Percentiles rank a stretch among this genome's conserved stretches.
phyloP scores from a whole-genome alignment of 2,329 filamentous ascomycete genomes.

The Aureobasidium leucospermi region DNA sequence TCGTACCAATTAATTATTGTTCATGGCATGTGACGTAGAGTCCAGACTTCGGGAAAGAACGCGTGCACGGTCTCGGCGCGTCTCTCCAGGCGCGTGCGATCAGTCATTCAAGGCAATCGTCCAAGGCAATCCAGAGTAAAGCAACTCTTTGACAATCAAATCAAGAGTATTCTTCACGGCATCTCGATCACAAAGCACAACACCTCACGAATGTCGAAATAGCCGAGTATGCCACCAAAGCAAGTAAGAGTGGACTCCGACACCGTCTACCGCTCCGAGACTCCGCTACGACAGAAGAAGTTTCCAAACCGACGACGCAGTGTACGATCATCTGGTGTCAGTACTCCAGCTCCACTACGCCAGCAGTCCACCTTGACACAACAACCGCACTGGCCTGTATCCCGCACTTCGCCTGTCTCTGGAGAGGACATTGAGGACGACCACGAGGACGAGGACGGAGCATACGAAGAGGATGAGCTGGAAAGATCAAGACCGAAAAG shows the following conservation, averaged over 20 bases:
- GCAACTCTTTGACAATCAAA: background rate
- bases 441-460: background rate
- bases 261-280: slow-evolving; percentile 6
- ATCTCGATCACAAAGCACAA: background rate
- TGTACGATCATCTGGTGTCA: background rate
- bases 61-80: background rate
- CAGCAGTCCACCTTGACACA: slow-evolving; percentile 12
- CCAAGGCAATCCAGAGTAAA: background rate
- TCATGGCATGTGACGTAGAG: background rate
- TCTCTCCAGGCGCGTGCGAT: background rate
- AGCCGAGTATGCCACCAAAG: slow-evolving; percentile 1
- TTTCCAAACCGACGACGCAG: slow-evolving; percentile 7
- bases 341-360: background rate
- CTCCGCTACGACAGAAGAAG: slow-evolving; percentile 13
- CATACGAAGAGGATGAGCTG: slow-evolving; percentile 8
- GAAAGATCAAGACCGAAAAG: background rate
- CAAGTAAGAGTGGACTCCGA: background rate
- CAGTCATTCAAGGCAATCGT: background rate
- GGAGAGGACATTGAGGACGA: background rate
- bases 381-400: background rate
- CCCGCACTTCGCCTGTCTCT: background rate
- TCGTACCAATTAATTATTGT: background rate
- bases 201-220: background rate
- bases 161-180: background rate
- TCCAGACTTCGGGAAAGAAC: background rate